Evolutionary conservation across 495 filamentous ascomycete species (phyloP).

Genomic region (Xylaria nigripes): DNA sequence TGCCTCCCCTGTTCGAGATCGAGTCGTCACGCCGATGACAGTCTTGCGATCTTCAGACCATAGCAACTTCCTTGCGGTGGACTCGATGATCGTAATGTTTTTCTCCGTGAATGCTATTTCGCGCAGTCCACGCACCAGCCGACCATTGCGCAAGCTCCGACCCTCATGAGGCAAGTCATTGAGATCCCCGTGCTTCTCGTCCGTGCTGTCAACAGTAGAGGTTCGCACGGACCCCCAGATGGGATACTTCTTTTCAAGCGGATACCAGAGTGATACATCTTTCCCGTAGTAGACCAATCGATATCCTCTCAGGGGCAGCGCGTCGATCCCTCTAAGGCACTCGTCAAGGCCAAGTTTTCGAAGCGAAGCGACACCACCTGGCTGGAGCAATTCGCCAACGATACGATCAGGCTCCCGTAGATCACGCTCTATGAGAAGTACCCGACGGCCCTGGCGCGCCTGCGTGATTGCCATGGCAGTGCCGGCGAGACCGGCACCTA

Average conservation of each 20-base stretch:
- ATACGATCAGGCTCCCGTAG: constrained; percentile 82
- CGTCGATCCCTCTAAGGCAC: constrained; percentile 73
- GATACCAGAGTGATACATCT: constrained; percentile 62
- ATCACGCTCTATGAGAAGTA: constrained; percentile 64
- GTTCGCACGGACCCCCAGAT: background rate
- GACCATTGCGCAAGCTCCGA: constrained; percentile 55
- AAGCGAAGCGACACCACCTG: constrained; percentile 68
- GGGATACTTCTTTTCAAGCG: background rate
- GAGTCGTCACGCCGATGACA: constrained; percentile 25
- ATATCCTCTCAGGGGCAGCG: constrained; percentile 64
- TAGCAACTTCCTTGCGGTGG: constrained; percentile 39
- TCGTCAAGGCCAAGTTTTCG: constrained; percentile 58
- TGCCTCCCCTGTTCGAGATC: background rate
- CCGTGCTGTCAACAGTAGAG: background rate
- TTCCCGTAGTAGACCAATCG: constrained; percentile 64
- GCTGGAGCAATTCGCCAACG: constrained; percentile 77
- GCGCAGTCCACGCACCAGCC: constrained; percentile 51
- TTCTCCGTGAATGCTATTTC: constrained; percentile 29
- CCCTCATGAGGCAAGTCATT: too few relatives aligned
- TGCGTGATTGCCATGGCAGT: constrained; percentile 63
- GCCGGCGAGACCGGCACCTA: constrained; percentile 71
- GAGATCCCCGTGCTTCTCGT: constrained; percentile 29
- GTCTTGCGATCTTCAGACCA: constrained; percentile 31
- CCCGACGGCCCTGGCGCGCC: constrained; percentile 63
- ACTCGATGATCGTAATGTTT: constrained; percentile 44